Conservation (phyloP, 2,329 filamentous ascomycete genomes). For the Aspergillus ochraceus region DNA sequence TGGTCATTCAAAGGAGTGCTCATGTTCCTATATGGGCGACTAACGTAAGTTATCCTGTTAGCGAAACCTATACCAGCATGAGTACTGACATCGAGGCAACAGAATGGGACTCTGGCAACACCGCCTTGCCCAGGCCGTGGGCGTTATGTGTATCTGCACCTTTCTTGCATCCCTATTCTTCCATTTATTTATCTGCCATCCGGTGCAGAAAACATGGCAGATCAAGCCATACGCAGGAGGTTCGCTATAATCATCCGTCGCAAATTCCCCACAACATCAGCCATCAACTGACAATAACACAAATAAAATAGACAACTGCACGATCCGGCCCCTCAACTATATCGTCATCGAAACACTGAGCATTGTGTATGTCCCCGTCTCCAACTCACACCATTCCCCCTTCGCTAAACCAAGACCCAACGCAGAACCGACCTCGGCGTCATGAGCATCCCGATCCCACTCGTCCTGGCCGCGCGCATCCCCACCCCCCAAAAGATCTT, state of each 20-base stretch:
- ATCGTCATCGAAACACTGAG: constrained; percentile 19
- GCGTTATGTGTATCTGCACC: constrained; percentile 4
- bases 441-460: constrained; percentile 18
- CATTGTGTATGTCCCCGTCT: constrained; percentile 12
- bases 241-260: neutral
- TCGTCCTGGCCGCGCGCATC: constrained; percentile 18
- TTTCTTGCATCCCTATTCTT: constrained; percentile 15
- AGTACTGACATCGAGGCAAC: neutral
- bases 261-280: neutral
- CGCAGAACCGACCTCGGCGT: constrained; percentile 20
- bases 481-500: constrained; percentile 16
- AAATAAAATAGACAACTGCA: constrained; percentile 15
- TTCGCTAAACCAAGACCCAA: neutral
- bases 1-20: constrained; percentile 21
- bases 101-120: constrained; percentile 21
- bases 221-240: constrained; percentile 20
- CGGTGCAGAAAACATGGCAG: constrained; percentile 17
- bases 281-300: neutral
- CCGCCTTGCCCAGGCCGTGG: constrained; percentile 10
- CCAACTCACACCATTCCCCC: neutral
- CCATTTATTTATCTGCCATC: constrained; percentile 16
- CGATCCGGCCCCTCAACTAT: constrained; percentile 16
- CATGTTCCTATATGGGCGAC: constrained; percentile 17
- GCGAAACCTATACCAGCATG: neutral
- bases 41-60: constrained; percentile 13